Base-by-base conservation (phyloP, 139 green algal genomes). In the Chlorella sp. region DNA sequence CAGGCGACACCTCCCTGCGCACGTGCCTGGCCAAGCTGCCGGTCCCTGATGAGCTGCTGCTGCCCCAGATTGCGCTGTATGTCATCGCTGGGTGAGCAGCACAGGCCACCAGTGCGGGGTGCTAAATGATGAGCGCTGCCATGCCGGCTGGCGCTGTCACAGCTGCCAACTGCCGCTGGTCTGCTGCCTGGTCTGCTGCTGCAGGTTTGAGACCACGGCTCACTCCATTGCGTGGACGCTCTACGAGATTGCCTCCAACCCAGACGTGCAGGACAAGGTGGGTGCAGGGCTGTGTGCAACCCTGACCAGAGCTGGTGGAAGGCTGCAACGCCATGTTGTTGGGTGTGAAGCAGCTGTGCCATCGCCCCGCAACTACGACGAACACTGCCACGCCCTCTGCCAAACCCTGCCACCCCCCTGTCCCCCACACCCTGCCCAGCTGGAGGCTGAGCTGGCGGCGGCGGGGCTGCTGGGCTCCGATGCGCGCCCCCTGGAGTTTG, bases 191-290 rank as follows among this genome's bases (percentile, higher is more conserved):
- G 3, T 17, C n/a, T 60, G 51, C 7, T 44, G 28, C 44, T 55
- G 75, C 75, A 81, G 75, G 20, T 81, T 81, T 81, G 75, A 81
- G 56, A 81, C 75, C n/a, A 81, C 75, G 1, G 56, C 75, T 15
- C 75, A 81, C 75, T 38, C 20, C 34, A 69, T 81, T 7, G 75
- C 75, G 16, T 81, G 75, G 75, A 26, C 75, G 16, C 55, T 69
- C 9, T 81, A 81, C 34, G 75, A 81, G 55, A 56, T 81, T 55
- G 75, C 75, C 21, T 23, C 32, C 32, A 51, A 57, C 75, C 75
- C 56, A 4, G 34, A 30, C 2, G 56, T 81, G 34, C 75, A 81
- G 55, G 28, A 16, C 30, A 47, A 36, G 51, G 51, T 60, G 13
- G 51, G 51, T 9, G 44, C 44, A 51, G 9, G 44, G 44, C n/a